Conservation (phyloP, 2,329 filamentous ascomycete species). For the Fusarium graminum region DNA sequence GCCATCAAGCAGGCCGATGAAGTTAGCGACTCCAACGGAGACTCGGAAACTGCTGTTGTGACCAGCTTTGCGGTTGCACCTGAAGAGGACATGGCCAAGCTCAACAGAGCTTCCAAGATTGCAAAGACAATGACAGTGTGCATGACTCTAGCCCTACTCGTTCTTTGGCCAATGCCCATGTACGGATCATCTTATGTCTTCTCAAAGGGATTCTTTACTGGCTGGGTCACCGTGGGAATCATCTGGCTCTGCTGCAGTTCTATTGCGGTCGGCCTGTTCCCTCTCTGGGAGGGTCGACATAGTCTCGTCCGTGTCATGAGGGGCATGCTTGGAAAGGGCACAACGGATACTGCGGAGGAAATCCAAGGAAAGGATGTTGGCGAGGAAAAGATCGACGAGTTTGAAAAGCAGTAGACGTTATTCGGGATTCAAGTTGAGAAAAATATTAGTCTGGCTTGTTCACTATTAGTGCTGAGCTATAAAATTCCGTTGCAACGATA, state of each 20-base stretch:
- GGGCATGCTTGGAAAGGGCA: conserved; percentile 40
- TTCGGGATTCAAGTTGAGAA: not conserved
- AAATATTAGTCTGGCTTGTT: not conserved
- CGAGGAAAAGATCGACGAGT: conserved; percentile 29
- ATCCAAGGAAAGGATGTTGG: conserved; percentile 20
- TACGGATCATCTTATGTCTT: conserved; percentile 82
- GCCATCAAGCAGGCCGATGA: conserved; percentile 84
- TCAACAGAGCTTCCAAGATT: conserved; percentile 66
- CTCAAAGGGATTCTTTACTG: conserved; percentile 73
- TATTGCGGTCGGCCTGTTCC: conserved; percentile 82
- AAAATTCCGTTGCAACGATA: not conserved
- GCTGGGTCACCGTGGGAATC: conserved; percentile 78
- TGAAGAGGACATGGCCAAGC: conserved; percentile 61
- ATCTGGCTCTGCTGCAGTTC: conserved; percentile 79
- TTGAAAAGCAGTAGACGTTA: conserved; percentile 26
- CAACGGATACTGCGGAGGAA: not conserved
- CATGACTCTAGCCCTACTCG: conserved; percentile 75
- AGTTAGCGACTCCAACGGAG: conserved; percentile 71
- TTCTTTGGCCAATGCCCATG: conserved; percentile 94
- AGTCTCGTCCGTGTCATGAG: conserved; percentile 35
- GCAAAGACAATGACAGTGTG: conserved; percentile 54
- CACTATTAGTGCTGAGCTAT: not conserved
- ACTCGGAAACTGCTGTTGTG: conserved; percentile 28
- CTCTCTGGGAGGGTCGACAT: conserved; percentile 79
- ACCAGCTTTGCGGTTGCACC: conserved; percentile 25